Base-by-base conservation (phyloP, 345 rosid genomes). In the Alliaria petiolata region DNA sequence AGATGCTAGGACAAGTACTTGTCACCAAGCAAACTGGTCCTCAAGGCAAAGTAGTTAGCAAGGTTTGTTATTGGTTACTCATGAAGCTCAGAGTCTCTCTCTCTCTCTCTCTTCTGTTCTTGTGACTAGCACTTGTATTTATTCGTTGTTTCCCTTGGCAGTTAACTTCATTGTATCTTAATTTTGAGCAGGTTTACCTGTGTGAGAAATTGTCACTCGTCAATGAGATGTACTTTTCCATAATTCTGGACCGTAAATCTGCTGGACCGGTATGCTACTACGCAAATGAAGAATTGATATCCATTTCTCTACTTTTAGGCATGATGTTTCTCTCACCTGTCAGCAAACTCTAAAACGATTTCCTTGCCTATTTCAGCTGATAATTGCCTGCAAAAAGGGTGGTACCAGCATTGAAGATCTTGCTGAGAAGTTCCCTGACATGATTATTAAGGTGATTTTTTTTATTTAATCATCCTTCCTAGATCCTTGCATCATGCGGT, bases 351-450 rank as follows among this genome's bases (percentile, higher is more conserved):
- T 64, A 14, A 28, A 62, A 47, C 15, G 3, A 2, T 59, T 65
- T 14, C 33, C 39, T 47, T 71, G 45, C 14, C 26, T 59, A 46
- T 71, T 84, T 63, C 86, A 95, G 99, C 77, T 95, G 60, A 95
- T 95, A 51, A 95, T 95, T 75, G 91, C 96, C 60, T 95, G 98
- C 72, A 90, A 86, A 49, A 90, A 92, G 74, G 99, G 98, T 57
- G 98, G 99, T 71, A 95, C 99, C 83, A 95, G 99, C 82, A 95
- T 95, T 78, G 99, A 95, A 81, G 99, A 95, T 78, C 98, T 95
- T 61, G 98, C 98, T 12, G 98, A 92, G 81, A 95, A 95, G 74
- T 95, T 85, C 76, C 99, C 98, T 43, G 88, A 92, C 78, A 88
- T 95, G 97, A 92, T 95, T 66, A 85, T 89, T 50, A 90, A 92